Evolutionary conservation across 345 rosid species (phyloP).

Genomic region (Punica granatum): DNA sequence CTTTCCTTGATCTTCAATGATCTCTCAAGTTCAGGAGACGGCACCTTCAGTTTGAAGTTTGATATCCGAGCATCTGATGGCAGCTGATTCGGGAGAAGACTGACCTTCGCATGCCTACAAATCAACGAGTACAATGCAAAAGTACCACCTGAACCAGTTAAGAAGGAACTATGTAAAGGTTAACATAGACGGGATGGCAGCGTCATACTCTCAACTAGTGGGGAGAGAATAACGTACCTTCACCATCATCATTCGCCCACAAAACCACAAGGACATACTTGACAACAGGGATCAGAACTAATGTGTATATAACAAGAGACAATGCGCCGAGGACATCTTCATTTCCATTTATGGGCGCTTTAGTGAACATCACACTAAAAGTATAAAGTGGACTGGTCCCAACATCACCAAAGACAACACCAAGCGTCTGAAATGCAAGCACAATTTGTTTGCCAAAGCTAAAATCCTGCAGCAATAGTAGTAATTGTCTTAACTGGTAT

Average conservation of each 20-base stretch:
- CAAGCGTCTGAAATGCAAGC: constrained; percentile 81
- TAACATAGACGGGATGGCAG: background rate
- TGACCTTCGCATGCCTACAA: constrained; percentile 91
- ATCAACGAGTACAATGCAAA: constrained; percentile 91
- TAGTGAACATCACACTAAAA: constrained; percentile 74
- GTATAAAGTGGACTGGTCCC: constrained; percentile 94
- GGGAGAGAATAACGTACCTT: constrained; percentile 42
- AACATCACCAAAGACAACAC: constrained; percentile 94
- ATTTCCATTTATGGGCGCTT: constrained; percentile 55
- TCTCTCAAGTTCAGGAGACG: constrained; percentile 92
- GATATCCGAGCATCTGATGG: constrained; percentile 30
- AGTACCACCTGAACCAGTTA: constrained; percentile 67
- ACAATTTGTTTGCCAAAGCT: background rate
- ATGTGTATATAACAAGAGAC: constrained; percentile 71
- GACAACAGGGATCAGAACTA: constrained; percentile 71
- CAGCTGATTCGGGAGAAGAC: constrained; percentile 66
- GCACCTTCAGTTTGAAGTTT: constrained; percentile 27
- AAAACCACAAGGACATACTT: constrained; percentile 91
- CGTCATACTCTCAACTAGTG: constrained; percentile 4
- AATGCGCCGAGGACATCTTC: constrained; percentile 92
- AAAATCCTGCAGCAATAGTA: constrained; percentile 1
- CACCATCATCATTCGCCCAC: constrained; percentile 95
- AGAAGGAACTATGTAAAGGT: constrained; percentile 16
- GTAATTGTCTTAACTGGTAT: background rate
- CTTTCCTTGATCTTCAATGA: constrained; percentile 90